Evolutionary conservation across 2,329 filamentous ascomycete species (phyloP).

Genomic region (Talaromyces islandicus): DNA sequence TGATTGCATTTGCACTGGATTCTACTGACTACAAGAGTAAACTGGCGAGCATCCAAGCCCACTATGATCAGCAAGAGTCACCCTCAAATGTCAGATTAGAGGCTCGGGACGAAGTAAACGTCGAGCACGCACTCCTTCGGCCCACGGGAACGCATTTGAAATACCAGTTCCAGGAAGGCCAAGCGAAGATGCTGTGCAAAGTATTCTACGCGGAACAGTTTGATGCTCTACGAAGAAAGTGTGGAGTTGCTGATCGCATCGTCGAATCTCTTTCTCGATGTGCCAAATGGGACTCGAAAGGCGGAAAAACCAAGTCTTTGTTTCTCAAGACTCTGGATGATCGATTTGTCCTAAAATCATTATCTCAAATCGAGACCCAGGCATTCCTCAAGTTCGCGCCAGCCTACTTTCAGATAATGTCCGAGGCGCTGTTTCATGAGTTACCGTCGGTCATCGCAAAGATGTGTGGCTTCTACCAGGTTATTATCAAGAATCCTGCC

Average conservation of each 20-base stretch:
- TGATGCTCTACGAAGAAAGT: slow-evolving; percentile 87
- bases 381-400: slow-evolving; percentile 94
- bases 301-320: slow-evolving; percentile 94
- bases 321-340: slow-evolving; percentile 97
- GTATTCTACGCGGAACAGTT: slow-evolving; percentile 99
- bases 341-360: slow-evolving; percentile 83
- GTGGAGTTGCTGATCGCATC: slow-evolving; percentile 86
- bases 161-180: slow-evolving; percentile 89
- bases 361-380: slow-evolving; percentile 85
- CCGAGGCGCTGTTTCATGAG: slow-evolving; percentile 89
- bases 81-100: slow-evolving; percentile 29
- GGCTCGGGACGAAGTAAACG: slow-evolving; percentile 58
- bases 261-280: slow-evolving; percentile 92
- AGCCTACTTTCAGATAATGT: slow-evolving; percentile 96
- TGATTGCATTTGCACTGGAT: slow-evolving; percentile 87
- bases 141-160: slow-evolving; percentile 88
- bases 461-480: slow-evolving; percentile 97
- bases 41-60: slow-evolving; percentile 48
- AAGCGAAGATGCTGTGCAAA: slow-evolving; percentile 95
- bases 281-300: slow-evolving; percentile 96
- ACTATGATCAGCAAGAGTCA: slow-evolving; percentile 24
- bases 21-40: slow-evolving; percentile 83
- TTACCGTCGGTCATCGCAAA: slow-evolving; percentile 96
- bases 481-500: slow-evolving; percentile 89
- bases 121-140: slow-evolving; percentile 79